Conservation (phyloP, 176 grass and related monocot genomes). For the Ensete glaucum region DNA sequence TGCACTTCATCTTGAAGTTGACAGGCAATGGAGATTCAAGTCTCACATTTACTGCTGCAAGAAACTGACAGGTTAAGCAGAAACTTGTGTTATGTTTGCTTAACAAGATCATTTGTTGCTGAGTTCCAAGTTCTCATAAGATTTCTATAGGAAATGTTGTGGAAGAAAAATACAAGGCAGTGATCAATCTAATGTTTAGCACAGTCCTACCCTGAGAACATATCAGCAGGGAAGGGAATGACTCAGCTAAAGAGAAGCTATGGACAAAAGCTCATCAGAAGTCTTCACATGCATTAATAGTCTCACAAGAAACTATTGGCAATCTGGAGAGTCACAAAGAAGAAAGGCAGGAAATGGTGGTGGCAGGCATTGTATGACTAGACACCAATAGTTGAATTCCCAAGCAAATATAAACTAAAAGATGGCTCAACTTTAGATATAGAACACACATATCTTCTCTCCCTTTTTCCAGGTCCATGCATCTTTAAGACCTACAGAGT, state of each 20-base stretch:
- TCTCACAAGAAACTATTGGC: background rate
- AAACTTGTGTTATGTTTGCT: no score
- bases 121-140: no score
- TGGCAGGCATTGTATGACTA: background rate
- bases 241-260: background rate
- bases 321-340: background rate
- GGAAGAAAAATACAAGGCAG: no score
- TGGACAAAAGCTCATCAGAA: background rate
- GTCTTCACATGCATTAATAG: background rate
- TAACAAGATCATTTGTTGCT: no score
- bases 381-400: background rate
- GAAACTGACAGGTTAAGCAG: no score
- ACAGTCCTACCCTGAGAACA: no score
- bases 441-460: background rate
- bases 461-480: background rate
- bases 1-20: no score
- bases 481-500: background rate
- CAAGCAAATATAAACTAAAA: background rate
- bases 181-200: no score
- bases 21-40: no score
- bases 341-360: background rate
- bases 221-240: no score
- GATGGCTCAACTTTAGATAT: conserved; percentile 2
- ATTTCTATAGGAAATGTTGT: no score
- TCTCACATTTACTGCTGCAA: no score